Conservation (phyloP, 106 monocot genomes). For the Chionographis japonica region DNA sequence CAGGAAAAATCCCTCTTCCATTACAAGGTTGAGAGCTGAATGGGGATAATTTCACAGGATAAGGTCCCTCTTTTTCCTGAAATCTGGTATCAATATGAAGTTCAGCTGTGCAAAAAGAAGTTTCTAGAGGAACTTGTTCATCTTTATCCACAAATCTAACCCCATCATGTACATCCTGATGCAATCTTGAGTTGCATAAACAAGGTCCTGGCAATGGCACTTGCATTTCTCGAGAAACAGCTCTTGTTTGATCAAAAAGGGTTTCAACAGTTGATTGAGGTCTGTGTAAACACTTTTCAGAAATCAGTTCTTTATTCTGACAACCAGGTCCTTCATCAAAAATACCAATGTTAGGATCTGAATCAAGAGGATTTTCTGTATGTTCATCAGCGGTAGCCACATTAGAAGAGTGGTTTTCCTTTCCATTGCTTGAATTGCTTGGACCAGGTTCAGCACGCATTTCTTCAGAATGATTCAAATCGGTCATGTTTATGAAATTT, state of each 20-base stretch:
- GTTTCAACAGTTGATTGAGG: slow-evolving; percentile 6
- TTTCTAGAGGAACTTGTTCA: not conserved
- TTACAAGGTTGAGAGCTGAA: not conserved
- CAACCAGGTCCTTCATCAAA: slow-evolving; percentile 13
- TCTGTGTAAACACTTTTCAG: slow-evolving; percentile 10
- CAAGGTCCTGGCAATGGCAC: not conserved
- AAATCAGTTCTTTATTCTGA: slow-evolving; percentile 10
- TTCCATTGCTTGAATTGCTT: slow-evolving; percentile 8
- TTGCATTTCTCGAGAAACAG: not conserved
- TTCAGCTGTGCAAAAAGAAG: not conserved
- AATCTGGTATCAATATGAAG: not conserved
- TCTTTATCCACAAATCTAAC: slow-evolving; percentile 10
- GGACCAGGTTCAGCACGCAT: not conserved
- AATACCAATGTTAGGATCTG: slow-evolving; percentile 3
- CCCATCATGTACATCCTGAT: slow-evolving; percentile 5
- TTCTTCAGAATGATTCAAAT: slow-evolving; percentile 9
- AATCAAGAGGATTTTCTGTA: slow-evolving; percentile 9
- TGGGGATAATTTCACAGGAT: slow-evolving; percentile 1
- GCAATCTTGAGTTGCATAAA: not conserved
- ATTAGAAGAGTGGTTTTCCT: slow-evolving; percentile 4
- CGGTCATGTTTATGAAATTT: slow-evolving; percentile 2
- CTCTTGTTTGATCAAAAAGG: not conserved
- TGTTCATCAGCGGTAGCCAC: not conserved
- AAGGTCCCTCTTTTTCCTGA: slow-evolving; percentile 5
- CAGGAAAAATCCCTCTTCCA: not conserved